Evolutionary conservation across 2,329 filamentous ascomycete genomes (phyloP).

Genomic region (Aspergillus pseudonomiae): DNA sequence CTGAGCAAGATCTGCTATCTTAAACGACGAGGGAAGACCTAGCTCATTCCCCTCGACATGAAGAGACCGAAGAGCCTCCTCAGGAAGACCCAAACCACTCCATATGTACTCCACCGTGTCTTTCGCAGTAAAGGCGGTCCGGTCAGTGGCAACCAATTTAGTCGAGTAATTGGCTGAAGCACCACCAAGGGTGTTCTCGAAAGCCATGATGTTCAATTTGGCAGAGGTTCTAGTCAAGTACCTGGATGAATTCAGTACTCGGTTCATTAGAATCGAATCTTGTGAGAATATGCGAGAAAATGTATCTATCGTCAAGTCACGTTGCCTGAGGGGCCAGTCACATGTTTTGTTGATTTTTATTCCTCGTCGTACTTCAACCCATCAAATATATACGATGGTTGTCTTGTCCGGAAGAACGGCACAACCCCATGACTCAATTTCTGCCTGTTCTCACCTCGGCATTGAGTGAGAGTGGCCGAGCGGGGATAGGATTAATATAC

Average conservation of each 20-base stretch:
- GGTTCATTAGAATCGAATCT: not conserved
- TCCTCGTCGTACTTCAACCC: not conserved
- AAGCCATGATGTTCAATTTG: not conserved
- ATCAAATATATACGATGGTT: not conserved
- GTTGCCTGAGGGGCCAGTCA: not conserved
- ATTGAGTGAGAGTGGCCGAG: not conserved
- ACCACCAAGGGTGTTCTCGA: not conserved
- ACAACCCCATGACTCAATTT: not conserved
- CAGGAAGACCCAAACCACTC: conserved; percentile 21
- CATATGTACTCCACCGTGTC: conserved; percentile 22
- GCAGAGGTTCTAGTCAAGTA: not conserved
- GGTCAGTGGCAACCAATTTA: not conserved
- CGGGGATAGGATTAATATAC: not conserved
- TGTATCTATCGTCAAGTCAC: not conserved
- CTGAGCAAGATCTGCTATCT: conserved; percentile 57
- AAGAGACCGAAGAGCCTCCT: conserved; percentile 23
- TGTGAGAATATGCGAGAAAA: not conserved
- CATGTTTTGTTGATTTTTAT: not conserved
- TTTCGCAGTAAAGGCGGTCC: conserved; percentile 10
- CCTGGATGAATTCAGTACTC: not conserved
- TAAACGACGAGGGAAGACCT: conserved; percentile 55
- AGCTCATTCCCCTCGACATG: conserved; percentile 9
- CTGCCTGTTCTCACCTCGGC: not conserved
- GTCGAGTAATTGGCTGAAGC: not conserved
- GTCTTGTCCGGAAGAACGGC: not conserved